Percentiles rank a stretch among this genome's conserved stretches.
Conservation (phyloP, 2,329 filamentous ascomycete species). For the Fusarium gaditjirri region DNA sequence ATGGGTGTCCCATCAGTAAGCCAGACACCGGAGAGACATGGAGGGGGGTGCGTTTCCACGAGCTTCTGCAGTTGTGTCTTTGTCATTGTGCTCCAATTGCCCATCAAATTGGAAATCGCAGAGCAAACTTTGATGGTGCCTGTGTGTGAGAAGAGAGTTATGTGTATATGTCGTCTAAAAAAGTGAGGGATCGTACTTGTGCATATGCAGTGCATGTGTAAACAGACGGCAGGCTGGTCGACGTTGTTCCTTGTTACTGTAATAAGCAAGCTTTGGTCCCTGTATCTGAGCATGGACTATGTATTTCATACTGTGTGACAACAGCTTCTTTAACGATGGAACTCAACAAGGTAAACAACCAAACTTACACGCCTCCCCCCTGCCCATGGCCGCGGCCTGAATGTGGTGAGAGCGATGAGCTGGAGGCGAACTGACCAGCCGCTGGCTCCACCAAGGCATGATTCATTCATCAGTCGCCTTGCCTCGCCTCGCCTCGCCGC, state of each 20-base stretch:
- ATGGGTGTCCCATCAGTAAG: conserved; percentile 23
- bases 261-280: conserved; percentile 24
- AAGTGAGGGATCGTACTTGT: conserved; percentile 14
- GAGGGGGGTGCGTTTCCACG: conserved; percentile 39
- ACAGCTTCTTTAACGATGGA: conserved; percentile 5
- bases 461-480: conserved; percentile 47
- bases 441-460: conserved; percentile 44
- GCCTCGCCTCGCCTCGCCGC: conserved; percentile 24
- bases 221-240: conserved; percentile 7
- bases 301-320: conserved; percentile 37
- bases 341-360: conserved; percentile 21
- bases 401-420: conserved; percentile 35
- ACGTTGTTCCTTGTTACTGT: conserved; percentile 16
- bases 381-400: conserved; percentile 20
- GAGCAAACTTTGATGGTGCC: neutral
- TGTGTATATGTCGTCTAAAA: neutral
- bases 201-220: conserved; percentile 28
- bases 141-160: neutral
- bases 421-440: conserved; percentile 44
- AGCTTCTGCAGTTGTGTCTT: conserved; percentile 33
- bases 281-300: conserved; percentile 8
- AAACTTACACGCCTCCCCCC: conserved; percentile 24
- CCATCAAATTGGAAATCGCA: neutral
- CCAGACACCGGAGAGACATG: conserved; percentile 19
- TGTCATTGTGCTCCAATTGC: conserved; percentile 13